Evolutionary conservation across 2,329 filamentous ascomycete genomes (phyloP).

Genomic region (Aspergillus felis): DNA sequence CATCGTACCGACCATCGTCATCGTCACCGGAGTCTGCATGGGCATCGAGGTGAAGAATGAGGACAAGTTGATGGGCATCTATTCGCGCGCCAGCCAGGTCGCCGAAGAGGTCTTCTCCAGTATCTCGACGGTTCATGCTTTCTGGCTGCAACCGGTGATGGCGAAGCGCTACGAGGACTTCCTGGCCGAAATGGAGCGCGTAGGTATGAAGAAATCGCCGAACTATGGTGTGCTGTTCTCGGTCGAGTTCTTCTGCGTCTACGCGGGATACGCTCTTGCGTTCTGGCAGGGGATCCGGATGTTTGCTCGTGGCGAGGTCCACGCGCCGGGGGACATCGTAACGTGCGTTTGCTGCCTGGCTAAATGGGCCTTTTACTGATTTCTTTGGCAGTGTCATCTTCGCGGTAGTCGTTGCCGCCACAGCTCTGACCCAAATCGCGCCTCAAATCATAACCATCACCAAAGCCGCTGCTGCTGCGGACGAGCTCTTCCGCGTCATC

Average conservation of each 20-base stretch:
- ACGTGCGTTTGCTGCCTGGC: constrained; percentile 11
- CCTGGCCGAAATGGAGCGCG: too few relatives aligned
- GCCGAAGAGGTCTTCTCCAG: constrained; percentile 48
- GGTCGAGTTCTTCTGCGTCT: too few relatives aligned
- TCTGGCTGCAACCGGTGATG: constrained; percentile 32
- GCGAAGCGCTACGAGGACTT: constrained; percentile 35
- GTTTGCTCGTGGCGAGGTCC: constrained; percentile 26
- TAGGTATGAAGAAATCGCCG: too few relatives aligned
- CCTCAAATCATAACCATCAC: constrained; percentile 39
- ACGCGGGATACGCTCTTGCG: constrained; percentile 46
- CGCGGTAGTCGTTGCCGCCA: constrained; percentile 31
- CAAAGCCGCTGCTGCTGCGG: constrained; percentile 39
- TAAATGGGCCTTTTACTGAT: not conserved
- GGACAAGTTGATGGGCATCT: too few relatives aligned
- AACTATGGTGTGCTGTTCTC: too few relatives aligned
- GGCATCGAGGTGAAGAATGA: too few relatives aligned
- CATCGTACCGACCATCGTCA: too few relatives aligned
- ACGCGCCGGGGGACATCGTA: constrained; percentile 23
- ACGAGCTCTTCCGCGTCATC: constrained; percentile 38
- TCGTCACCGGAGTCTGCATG: too few relatives aligned
- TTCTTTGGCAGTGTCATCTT: constrained; percentile 19
- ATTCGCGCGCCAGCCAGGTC: too few relatives aligned
- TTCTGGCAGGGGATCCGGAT: constrained; percentile 39
- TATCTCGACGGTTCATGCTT: constrained; percentile 47
- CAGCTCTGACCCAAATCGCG: constrained; percentile 28